Evolutionary conservation across 225 moss, liverwort and hornwort species (phyloP), one percentile per base, ranked within the genome.

Genomic region (Polytrichum formosum): DNA sequence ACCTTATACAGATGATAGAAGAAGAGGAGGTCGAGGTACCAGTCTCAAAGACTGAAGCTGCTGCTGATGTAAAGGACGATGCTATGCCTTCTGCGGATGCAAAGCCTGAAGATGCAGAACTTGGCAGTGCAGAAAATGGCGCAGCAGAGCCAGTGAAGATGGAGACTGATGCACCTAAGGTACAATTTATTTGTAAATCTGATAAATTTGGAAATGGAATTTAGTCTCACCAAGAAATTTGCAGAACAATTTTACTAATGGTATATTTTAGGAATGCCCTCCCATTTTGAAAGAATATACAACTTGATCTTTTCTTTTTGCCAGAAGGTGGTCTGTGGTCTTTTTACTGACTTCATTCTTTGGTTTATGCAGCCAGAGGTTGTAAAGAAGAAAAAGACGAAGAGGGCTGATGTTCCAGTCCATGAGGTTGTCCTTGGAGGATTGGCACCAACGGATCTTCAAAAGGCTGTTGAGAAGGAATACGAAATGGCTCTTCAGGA

Each of bases 401-500:
- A 86, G 80, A 80, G 92, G 85, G 81, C 91, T 30, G 98, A 98
- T 67, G 94, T 98, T 2, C 83, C 94, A 2, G 94, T 98, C 54
- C 88, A 88, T 26, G 98, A 98, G 82, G 75, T 83, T 58, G 74
- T 98, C 2, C 30, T 85, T 54, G 98, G 98, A 64, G 98, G 94
- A 4, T 73, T 98, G 58, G 23, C 77, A 0, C 21, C 2, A 2
- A 1, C 90, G 0, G 98, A 98, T 2, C 64, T 98, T 76, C 88
- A 91, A 65, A 91, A 86, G 77, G 94, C 92, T 0, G 92, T 88
- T 56, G 98, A 98, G 76, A 98, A 94, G 6, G 98, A 98, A 80
- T 94, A 72, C 64, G 98, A 98, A 72, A 98, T 98, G 98, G 98
- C 98, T 0, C 77, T 98, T 75, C 94, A 98, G 81, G 98, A 98